Base-by-base conservation (phyloP, 164 flowering plant genomes). In the Stephania japonica region DNA sequence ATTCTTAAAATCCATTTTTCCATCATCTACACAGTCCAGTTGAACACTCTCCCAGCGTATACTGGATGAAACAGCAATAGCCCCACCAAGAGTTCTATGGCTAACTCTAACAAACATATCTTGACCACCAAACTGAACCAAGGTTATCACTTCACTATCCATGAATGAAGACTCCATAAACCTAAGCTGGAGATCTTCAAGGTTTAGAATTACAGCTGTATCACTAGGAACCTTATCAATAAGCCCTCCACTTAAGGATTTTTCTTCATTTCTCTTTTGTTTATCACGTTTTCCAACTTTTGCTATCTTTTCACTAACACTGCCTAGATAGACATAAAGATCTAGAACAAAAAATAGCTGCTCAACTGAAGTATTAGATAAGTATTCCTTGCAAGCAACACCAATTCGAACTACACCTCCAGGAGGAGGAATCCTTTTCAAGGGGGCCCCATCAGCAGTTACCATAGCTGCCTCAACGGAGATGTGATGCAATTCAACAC, bases 51-150 rank as follows among this genome's bases (percentile, higher is more conserved):
- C 85, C 98, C 97, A 95, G 32, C 67, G 78, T 76, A 95, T 41
- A 70, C 75, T 80, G 49, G 97, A 92, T 62, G 99, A 89, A 75
- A 95, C 85, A 24, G 89, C 92, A 69, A 93, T 77, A 6, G 98
- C 99, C 75, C 99, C 99, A 76, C 99, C 99, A 73, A 95, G 87
- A 70, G 96, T 90, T 79, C 90, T 90, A 73, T 95, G 98, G 78
- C 78, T 64, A 76, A 90, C 98, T 81, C 85, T 89, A 67, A 87
- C 71, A 75, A 81, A 90, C 41, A 95, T 77, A 80, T 82, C 85
- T 59, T 89, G 84, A 26, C 98, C 99, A 72, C 84, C 73, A 78
- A 95, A 92, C 70, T 85, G 88, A 78, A 89, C 98, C 42, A 95
- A 79, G 75, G 96, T 94, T 84, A 85, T 82, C 68, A 83, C 98